These are phyloP conservation scores for Suhomyces pyralidae DNA, from an alignment of 805 yeast genomes.

Conservation along the genomic window DNA sequence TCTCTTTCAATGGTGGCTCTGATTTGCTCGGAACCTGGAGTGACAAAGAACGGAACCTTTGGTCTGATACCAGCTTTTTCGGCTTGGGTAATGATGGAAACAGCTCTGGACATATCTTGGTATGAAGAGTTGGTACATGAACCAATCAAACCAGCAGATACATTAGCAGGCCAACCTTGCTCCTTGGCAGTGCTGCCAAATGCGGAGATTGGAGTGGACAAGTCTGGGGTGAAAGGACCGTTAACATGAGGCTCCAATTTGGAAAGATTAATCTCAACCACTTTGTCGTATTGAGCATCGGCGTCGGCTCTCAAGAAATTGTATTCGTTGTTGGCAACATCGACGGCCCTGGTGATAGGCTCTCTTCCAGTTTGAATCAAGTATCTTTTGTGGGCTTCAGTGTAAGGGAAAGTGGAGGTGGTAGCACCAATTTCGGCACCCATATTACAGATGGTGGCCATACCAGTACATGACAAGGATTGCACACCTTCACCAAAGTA, in stretches of 20 bases:
- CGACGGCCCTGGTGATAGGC: conserved; percentile 79
- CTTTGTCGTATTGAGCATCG: conserved; percentile 91
- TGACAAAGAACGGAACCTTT: conserved; percentile 83
- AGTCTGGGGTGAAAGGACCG: conserved; percentile 98
- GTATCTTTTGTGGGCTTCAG: conserved; percentile 86
- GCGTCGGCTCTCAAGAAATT: conserved; percentile 79
- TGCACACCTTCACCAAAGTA: conserved; percentile 95
- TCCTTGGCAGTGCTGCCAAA: conserved; percentile 78
- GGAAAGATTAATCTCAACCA: conserved; percentile 84
- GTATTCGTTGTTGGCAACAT: conserved; percentile 55
- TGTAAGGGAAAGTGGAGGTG: conserved; percentile 95
- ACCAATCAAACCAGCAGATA: conserved; percentile 94
- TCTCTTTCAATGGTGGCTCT: conserved; percentile 98
- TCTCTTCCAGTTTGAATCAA: conserved; percentile 83
- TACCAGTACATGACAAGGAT: conserved; percentile 93
- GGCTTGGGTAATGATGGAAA: conserved; percentile 88
- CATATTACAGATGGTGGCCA: conserved; percentile 99
- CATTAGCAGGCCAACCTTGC: conserved; percentile 90
- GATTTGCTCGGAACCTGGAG: conserved; percentile 98
- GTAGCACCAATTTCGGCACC: conserved; percentile 99
- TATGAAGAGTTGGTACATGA: conserved; percentile 98
- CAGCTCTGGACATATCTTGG: conserved; percentile 97
- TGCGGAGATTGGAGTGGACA: conserved; percentile 90
- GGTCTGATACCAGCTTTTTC: conserved; percentile 87
- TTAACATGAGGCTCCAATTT: conserved; percentile 93